These are phyloP conservation scores for Trifolium fragiferum DNA, from an alignment of 306 rosid genomes.

Conservation along the genomic window DNA sequence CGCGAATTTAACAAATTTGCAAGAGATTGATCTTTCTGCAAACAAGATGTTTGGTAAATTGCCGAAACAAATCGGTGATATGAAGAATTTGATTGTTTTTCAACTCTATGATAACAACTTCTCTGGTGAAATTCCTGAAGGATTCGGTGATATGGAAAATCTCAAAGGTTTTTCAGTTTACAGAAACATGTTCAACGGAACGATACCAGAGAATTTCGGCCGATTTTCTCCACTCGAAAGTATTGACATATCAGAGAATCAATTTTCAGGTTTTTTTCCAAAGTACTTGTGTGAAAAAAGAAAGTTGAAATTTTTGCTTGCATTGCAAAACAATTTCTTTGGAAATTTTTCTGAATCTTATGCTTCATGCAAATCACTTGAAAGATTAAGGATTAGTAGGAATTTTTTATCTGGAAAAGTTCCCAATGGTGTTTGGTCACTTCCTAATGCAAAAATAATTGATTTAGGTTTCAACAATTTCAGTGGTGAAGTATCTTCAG, in stretches of 20 bases:
- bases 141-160: conserved; percentile 83
- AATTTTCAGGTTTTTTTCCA: conserved; percentile 85
- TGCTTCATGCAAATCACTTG: conserved; percentile 69
- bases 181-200: conserved; percentile 74
- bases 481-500: conserved; percentile 61
- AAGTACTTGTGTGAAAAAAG: conserved; percentile 73
- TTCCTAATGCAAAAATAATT: conserved; percentile 69
- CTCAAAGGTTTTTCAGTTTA: conserved; percentile 74
- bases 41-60: conserved; percentile 67
- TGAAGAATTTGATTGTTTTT: conserved; percentile 77
- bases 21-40: conserved; percentile 75
- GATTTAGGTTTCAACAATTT: conserved; percentile 82
- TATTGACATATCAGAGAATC: conserved; percentile 96
- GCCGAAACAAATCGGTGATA: conserved; percentile 69
- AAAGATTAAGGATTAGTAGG: conserved; percentile 71
- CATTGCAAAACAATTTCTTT: conserved; percentile 77
- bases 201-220: conserved; percentile 69
- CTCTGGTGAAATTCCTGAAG: conserved; percentile 79
- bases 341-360: conserved; percentile 78
- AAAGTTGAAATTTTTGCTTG: conserved; percentile 73
- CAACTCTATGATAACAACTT: conserved; percentile 75
- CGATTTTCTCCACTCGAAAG: conserved; percentile 67
- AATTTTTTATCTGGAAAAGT: conserved; percentile 75
- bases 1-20: conserved; percentile 68
- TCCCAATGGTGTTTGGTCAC: conserved; percentile 77